Conservation (phyloP, 2,329 filamentous ascomycete genomes). For the Aureobasidium mangrovei region DNA sequence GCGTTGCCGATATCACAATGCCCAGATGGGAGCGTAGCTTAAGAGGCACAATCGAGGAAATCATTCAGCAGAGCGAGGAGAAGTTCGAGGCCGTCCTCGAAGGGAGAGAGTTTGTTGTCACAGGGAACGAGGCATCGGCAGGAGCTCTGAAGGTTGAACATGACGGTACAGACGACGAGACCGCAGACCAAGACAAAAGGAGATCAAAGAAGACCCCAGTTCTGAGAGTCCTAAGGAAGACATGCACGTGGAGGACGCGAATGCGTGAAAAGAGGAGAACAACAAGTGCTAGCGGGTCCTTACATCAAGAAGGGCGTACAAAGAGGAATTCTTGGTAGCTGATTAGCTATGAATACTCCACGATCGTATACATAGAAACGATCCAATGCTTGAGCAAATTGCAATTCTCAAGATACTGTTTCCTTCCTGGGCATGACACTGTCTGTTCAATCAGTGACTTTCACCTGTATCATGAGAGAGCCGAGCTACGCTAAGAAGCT, state of each 20-base stretch:
- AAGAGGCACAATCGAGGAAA: background rate
- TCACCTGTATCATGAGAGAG: too few species aligned
- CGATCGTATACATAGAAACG: constrained; percentile 8
- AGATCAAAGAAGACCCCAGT: background rate
- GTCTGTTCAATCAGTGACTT: too few species aligned
- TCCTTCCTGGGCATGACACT: too few species aligned
- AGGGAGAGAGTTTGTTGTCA: background rate
- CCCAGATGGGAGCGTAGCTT: constrained; percentile 11
- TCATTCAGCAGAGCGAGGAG: constrained; percentile 4
- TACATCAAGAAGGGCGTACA: too few species aligned
- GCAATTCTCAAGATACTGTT: too few species aligned
- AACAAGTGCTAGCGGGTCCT: too few species aligned
- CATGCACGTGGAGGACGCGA: background rate
- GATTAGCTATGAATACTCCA: too few species aligned
- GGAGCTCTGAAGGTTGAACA: background rate
- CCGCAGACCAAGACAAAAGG: background rate
- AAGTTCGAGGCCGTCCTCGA: constrained; percentile 1
- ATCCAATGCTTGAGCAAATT: background rate
- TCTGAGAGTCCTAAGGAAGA: background rate
- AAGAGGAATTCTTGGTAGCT: too few species aligned
- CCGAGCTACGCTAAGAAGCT: too few species aligned
- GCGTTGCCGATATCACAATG: background rate
- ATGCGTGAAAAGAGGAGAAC: too few species aligned
- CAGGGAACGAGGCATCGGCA: background rate
- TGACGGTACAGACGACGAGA: background rate